A percentile compares a stretch with the other conserved stretches of the same genome.
These are phyloP conservation scores for Parastagonospora avenae DNA, from an alignment of 2,329 filamentous ascomycete species.

Conservation along the genomic window DNA sequence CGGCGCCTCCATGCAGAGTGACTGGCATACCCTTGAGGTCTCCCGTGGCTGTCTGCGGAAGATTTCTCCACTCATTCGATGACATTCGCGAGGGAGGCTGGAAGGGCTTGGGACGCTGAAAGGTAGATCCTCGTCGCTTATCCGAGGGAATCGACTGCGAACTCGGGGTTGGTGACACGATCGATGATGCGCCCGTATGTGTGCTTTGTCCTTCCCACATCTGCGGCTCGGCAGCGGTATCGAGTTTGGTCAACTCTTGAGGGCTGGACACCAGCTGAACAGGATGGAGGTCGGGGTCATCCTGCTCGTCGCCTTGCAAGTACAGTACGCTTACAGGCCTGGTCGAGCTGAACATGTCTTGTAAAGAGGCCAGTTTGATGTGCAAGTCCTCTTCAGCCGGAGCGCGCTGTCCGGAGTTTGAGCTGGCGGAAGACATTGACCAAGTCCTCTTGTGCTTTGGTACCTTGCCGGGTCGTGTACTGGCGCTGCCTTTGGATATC, in stretches of 20 bases:
- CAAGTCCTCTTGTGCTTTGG: conserved; percentile 92
- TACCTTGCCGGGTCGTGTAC: conserved; percentile 73
- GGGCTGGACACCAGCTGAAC: conserved; percentile 74
- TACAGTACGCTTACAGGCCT: conserved; percentile 78
- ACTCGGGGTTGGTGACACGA: conserved; percentile 57
- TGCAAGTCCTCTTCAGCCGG: conserved; percentile 72
- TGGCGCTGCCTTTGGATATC: conserved; percentile 55
- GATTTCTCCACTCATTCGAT: conserved; percentile 63
- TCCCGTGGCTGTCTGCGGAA: conserved; percentile 58
- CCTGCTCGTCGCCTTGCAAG: conserved; percentile 74
- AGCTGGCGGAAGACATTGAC: conserved; percentile 80
- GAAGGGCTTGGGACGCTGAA: conserved; percentile 53
- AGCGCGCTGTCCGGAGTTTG: conserved; percentile 49
- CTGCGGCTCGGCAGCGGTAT: conserved; percentile 48
- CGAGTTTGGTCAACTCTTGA: conserved; percentile 62
- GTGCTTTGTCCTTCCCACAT: conserved; percentile 58
- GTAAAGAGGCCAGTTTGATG: conserved; percentile 75
- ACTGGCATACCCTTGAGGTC: conserved; percentile 53
- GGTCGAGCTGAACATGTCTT: conserved; percentile 89
- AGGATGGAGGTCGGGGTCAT: conserved; percentile 80
- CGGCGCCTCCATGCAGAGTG: conserved; percentile 52
- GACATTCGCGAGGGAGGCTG: conserved; percentile 51
- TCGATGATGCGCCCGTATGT: conserved; percentile 60
- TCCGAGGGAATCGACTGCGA: conserved; percentile 51
- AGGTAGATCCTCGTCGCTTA: conserved; percentile 48